phyloP scores from a whole-genome alignment of 2,329 filamentous ascomycete genomes.

The Aspergillus vadensis region DNA sequence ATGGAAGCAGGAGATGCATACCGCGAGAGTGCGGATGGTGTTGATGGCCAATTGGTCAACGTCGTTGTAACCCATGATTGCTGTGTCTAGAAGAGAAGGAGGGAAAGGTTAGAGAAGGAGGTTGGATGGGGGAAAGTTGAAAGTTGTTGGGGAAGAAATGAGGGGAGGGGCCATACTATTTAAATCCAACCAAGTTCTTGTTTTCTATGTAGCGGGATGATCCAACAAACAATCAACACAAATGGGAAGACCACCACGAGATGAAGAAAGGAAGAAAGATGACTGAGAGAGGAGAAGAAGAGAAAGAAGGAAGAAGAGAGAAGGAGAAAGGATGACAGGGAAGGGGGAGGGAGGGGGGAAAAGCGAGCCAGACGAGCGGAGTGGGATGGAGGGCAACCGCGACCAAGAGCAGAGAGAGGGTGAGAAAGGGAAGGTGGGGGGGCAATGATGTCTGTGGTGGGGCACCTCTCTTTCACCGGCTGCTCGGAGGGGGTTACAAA shows the following conservation, averaged over 20 bases:
- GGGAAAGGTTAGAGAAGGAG: slow-evolving; percentile 15
- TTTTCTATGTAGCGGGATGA: background rate
- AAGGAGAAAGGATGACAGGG: slow-evolving; percentile 12
- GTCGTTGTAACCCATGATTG: slow-evolving; percentile 83
- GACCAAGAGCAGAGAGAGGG: background rate
- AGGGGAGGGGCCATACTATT: slow-evolving; percentile 19
- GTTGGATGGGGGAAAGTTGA: slow-evolving; percentile 12
- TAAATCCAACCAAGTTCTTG: slow-evolving; percentile 12
- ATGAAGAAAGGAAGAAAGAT: slow-evolving; percentile 21
- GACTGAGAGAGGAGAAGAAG: slow-evolving; percentile 13
- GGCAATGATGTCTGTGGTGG: slow-evolving; percentile 37
- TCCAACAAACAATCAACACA: slow-evolving; percentile 9
- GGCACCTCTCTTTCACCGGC: slow-evolving; percentile 24
- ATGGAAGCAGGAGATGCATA: slow-evolving; percentile 57
- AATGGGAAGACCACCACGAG: slow-evolving; percentile 21
- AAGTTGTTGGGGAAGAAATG: slow-evolving; percentile 9
- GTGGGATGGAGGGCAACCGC: slow-evolving; percentile 6
- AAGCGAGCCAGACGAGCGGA: slow-evolving; percentile 15
- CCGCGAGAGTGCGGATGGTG: slow-evolving; percentile 94
- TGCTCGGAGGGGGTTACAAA: slow-evolving; percentile 8
- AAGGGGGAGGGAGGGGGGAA: slow-evolving; percentile 15
- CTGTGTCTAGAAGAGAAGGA: slow-evolving; percentile 29
- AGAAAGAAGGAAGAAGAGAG: slow-evolving; percentile 15
- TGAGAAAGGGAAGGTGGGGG: slow-evolving; percentile 33
- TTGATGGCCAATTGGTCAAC: slow-evolving; percentile 91